These are phyloP conservation scores for Pezicula carpinea DNA, from an alignment of 2,329 filamentous ascomycete species.

Conservation along the genomic window DNA sequence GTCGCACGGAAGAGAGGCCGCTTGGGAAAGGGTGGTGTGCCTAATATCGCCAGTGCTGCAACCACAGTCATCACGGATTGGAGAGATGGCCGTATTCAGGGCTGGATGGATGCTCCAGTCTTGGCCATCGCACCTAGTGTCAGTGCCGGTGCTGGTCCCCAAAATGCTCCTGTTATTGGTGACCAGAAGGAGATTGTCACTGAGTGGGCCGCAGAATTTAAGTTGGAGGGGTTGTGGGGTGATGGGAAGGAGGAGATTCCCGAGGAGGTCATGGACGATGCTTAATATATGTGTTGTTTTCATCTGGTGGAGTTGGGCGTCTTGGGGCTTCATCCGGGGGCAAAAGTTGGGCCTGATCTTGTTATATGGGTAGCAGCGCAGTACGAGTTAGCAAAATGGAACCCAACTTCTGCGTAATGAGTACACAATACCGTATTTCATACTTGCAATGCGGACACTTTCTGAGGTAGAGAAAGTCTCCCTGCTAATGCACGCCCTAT, in stretches of 20 bases:
- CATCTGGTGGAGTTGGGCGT: no score
- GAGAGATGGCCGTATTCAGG: slow-evolving; percentile 91
- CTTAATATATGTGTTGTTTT: background rate
- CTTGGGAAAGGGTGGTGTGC: slow-evolving; percentile 82
- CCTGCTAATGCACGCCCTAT: no score
- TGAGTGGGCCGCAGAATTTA: slow-evolving; percentile 92
- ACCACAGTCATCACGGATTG: slow-evolving; percentile 96
- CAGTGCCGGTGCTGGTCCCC: slow-evolving; percentile 25
- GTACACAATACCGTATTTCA: no score
- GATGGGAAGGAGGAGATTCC: slow-evolving; percentile 41
- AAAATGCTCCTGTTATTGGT: slow-evolving; percentile 39
- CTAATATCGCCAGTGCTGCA: slow-evolving; percentile 81
- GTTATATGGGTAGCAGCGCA: no score
- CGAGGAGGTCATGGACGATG: slow-evolving; percentile 26
- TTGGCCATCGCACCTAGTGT: slow-evolving; percentile 46
- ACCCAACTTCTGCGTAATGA: no score
- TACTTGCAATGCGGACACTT: no score
- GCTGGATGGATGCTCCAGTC: slow-evolving; percentile 77
- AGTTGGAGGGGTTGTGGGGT: slow-evolving; percentile 88
- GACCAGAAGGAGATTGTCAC: slow-evolving; percentile 85
- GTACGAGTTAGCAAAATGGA: no score
- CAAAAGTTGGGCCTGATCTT: no score
- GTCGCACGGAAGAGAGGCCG: slow-evolving; percentile 90
- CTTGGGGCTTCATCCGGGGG: no score
- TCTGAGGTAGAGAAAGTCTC: no score